A percentile compares a stretch with the other conserved stretches of the same genome.
These are phyloP conservation scores for Alternaria sp. DNA, from an alignment of 2,329 filamentous ascomycete species.

Conservation along the genomic window DNA sequence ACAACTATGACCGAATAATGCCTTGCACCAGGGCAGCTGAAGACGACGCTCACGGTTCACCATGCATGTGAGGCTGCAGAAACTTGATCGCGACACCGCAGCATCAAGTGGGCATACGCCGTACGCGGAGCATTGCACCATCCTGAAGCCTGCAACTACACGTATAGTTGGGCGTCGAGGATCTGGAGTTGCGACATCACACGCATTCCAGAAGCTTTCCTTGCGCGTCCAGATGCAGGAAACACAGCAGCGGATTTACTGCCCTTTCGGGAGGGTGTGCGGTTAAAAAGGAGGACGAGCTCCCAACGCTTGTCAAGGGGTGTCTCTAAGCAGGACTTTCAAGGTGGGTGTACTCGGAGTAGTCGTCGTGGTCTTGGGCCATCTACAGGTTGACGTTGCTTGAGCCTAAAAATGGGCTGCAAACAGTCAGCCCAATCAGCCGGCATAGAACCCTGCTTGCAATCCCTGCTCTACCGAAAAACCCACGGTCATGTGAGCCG, in stretches of 20 bases:
- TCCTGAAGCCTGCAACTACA: slow-evolving; percentile 25
- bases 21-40: slow-evolving; percentile 42
- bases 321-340: slow-evolving; percentile 34
- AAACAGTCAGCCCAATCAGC: slow-evolving; percentile 47
- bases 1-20: slow-evolving; percentile 23
- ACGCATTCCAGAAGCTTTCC: slow-evolving; percentile 49
- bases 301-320: slow-evolving; percentile 32
- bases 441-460: slow-evolving; percentile 16
- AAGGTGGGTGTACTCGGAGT: slow-evolving; percentile 45
- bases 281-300: slow-evolving; percentile 31
- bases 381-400: slow-evolving; percentile 51
- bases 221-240: slow-evolving; percentile 38
- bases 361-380: slow-evolving; percentile 45
- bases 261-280: slow-evolving; percentile 38
- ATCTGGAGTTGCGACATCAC: slow-evolving; percentile 37
- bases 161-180: slow-evolving; percentile 37
- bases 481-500: slow-evolving; percentile 44
- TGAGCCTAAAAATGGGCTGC: slow-evolving; percentile 49
- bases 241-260: slow-evolving; percentile 45
- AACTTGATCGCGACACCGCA: slow-evolving; percentile 29
- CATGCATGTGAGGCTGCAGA: slow-evolving; percentile 31
- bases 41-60: slow-evolving; percentile 35
- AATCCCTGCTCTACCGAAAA: slow-evolving; percentile 26
- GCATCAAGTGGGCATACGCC: slow-evolving; percentile 26
- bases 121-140: slow-evolving; percentile 25